phyloP scores from a whole-genome alignment of 768 basidiomycete species.

The Agrocybe pediades region DNA sequence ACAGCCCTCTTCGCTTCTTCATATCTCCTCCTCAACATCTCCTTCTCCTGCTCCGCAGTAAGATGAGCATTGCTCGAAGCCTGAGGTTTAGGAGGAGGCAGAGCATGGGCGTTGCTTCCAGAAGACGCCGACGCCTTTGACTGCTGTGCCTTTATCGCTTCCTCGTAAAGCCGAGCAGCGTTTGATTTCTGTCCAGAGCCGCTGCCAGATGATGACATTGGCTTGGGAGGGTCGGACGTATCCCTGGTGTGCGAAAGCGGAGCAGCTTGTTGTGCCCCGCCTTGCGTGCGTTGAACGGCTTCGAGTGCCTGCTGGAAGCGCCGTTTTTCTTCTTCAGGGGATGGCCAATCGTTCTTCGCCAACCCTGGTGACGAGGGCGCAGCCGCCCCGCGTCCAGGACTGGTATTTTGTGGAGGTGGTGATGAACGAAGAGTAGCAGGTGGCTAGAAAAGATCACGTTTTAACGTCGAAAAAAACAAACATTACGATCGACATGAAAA shows the following conservation, averaged over 20 bases:
- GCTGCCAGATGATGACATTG: constrained; percentile 18
- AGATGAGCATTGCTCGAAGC: constrained; percentile 35
- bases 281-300: constrained; percentile 63
- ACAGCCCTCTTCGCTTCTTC: constrained; percentile 75
- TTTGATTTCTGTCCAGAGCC: constrained; percentile 19
- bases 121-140: constrained; percentile 9
- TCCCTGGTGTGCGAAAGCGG: constrained; percentile 23
- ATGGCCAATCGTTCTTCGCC: constrained; percentile 46
- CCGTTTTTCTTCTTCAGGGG: constrained; percentile 78
- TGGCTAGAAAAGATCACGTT: constrained; percentile 19
- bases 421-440: constrained; percentile 16
- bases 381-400: constrained; percentile 16
- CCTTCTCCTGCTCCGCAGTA: constrained; percentile 77
- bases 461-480: background rate
- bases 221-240: constrained; percentile 18
- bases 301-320: constrained; percentile 69
- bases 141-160: constrained; percentile 34
- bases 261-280: constrained; percentile 27
- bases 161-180: constrained; percentile 27
- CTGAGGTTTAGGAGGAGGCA: constrained; percentile 37
- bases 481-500: constrained; percentile 5
- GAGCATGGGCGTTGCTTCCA: constrained; percentile 19
- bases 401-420: constrained; percentile 22
- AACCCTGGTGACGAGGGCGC: constrained; percentile 11
- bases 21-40: constrained; percentile 63